Base-by-base conservation (phyloP, 2,329 filamentous ascomycete species). In the Cercospora canescens region DNA sequence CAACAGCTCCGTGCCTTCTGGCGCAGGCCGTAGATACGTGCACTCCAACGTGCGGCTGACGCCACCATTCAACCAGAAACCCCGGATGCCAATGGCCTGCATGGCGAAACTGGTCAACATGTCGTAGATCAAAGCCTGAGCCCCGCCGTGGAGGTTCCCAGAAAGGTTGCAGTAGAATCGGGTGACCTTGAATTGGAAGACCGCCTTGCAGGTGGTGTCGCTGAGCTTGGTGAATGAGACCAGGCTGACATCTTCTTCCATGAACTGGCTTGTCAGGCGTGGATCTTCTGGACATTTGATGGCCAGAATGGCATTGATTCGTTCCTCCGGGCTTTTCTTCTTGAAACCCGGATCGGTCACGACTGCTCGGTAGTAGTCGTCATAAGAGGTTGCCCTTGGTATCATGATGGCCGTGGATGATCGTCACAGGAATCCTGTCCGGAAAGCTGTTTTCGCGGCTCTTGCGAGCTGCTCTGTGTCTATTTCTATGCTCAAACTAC, bases 81-180 rank as follows among this genome's bases (percentile, higher is more conserved):
- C 71, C 1, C 75, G 77, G 14, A 52, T 69, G 0, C 69, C 68
- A 30, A 75, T 68, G 1, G 68, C 70, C 54, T 72, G 69, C 37
- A 74, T 26, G 6, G 80, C 76, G 7, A 80, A 73, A 6, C 78
- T 81, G 1, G 82, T 84, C 62, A 81, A 80, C 75, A 87, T 83
- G 71, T 88, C 86, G 67, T 73, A 75, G 50, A 87, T 83, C 5
- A 85, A 76, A 0, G 83, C 81, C 2, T 84, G 83, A 2, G 83
- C 84, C 6, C 84, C 85, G 21, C 85, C 85, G 71, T 87, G 85
- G 68, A 87, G 78, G 34, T 81, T 83, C 1, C 79, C 79, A 34
- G 79, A 77, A 52, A 79, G 72, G 72, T 86, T 87, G 67, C 80
- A 79, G 60, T 85, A 81, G 55, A 75, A 73, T 11, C 72, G 71